Base-by-base conservation (phyloP, 495 filamentous ascomycete genomes). In the Beverwykella pulmonaria region DNA sequence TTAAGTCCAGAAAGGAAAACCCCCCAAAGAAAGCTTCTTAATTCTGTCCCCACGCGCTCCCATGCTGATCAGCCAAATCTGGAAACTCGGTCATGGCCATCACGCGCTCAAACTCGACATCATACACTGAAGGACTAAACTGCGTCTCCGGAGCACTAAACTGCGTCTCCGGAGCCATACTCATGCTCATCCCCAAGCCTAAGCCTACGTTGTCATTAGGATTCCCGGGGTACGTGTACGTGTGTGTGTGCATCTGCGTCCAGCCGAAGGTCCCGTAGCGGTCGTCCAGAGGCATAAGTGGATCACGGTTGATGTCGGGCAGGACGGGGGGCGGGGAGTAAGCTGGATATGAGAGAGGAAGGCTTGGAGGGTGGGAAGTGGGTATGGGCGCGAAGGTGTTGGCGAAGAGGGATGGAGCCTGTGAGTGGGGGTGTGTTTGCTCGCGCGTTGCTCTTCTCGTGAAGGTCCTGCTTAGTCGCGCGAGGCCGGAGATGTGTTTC, bases 261-360 rank as follows among this genome's bases (percentile, higher is more conserved):
- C 39, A 44, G 15, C 17, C 26, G 9, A 29, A 9, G 9, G 10
- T 25, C 5, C 48, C 22, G 48, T 52, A 52, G 7, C 26, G 8
- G n/a, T 50, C 9, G 48, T 50, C 20, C 15, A 27, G 3, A 50
- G 3, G 23, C 48, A 58, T 58, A 2, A 58, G 34, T 1, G 54
- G 54, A 26, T 58, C 54, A 17, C 23, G 29, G 32, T 58, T 58
- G 54, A 58, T 58, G 34, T 58, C 22, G 6, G 54, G 54, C 1
- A 58, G 54, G 7, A 58, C 19, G 19, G 54, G 54, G 3, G 54
- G 15, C 4, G 48, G 2, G 19, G 48, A 50, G 48, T 23, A 25
- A 5, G 19, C 22, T 2, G 3, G 25, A 9, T 19, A 32, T 6
- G 53, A 20, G 27, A 34, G 53, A 10, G 22, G 26, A 10, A 27